Evolutionary conservation across 164 flowering plant genomes (phyloP), one percentile per base, ranked within the genome.

Genomic region (Dillenia suffruticosa): DNA sequence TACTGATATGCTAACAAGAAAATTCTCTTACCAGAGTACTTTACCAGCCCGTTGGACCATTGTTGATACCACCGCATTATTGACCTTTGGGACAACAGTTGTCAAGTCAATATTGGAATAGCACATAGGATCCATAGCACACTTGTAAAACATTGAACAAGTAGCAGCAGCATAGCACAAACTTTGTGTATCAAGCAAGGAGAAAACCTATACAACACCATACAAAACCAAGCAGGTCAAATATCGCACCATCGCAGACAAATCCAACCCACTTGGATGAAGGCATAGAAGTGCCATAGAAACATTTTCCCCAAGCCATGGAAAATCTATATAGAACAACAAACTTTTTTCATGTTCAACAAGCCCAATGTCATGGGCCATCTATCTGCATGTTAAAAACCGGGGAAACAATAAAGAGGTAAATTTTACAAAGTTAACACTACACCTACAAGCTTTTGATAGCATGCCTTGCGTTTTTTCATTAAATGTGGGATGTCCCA

Each of bases 11-110:
- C 7, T 32, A 32, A 32, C 40, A 26, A 61, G 44, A 15, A 61
- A 62, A 26, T 63, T 63, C 46, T 68, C 90, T 79, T 77, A 92
- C 98, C 54, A 79, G 43, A 92, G 85, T 26, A 66, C 54, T 60
- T 73, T 86, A 58, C 95, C 98, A 76, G 98, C 96, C 63, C 95
- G 85, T 54, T 79, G 89, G 58, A 89, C 76, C 91, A 92, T 83
- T 0, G 82, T 84, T 55, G 81, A 76, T n/a, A 89, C 98, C 47
- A 89, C 88, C 12, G 79, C 69, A 71, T 89, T 89, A 62, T 85
- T 88, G 72, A 92, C 84, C 77, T 82, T 92, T 58, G 98, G 91
- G 8, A 74, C 78, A 44, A 72, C 61, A 12, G 96, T 76, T 12
- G 81, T 84, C 81, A 92, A 80, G 70, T 92, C 91, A 74, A 90